A percentile compares a stretch with the other conserved stretches of the same genome.
Conservation (phyloP, 768 basidiomycete genomes). For the Boletus subcaerulescens region DNA sequence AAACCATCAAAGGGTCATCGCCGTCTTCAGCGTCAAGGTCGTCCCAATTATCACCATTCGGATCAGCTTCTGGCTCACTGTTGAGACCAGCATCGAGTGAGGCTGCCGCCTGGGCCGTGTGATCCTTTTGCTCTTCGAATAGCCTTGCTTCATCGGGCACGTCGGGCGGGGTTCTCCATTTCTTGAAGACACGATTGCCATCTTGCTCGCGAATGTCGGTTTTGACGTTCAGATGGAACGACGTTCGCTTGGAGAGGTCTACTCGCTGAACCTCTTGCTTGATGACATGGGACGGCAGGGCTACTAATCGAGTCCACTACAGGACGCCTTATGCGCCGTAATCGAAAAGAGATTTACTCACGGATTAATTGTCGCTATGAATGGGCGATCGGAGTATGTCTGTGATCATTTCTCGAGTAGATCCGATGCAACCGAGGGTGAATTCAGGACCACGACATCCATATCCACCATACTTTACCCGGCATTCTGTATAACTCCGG, state of each 20-base stretch:
- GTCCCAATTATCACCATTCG: slow-evolving; percentile 70
- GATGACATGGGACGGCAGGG: slow-evolving; percentile 23
- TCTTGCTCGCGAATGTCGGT: slow-evolving; percentile 53
- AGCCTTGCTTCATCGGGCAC: slow-evolving; percentile 42
- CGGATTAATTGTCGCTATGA: slow-evolving; percentile 4
- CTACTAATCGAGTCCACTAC: not conserved
- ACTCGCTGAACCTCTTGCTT: slow-evolving; percentile 28
- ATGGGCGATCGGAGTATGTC: slow-evolving; percentile 52
- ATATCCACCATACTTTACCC: slow-evolving; percentile 32
- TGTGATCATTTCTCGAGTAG: slow-evolving; percentile 46
- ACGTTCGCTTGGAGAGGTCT: slow-evolving; percentile 30
- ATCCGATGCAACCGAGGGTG: slow-evolving; percentile 38
- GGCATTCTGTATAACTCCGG: slow-evolving; percentile 18
- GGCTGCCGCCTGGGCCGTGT: slow-evolving; percentile 34
- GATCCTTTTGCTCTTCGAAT: slow-evolving; percentile 44
- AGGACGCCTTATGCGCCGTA: too few species aligned
- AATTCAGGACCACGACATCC: slow-evolving; percentile 45
- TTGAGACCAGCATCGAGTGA: slow-evolving; percentile 42
- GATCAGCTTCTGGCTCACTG: slow-evolving; percentile 61
- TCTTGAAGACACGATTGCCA: slow-evolving; percentile 62
- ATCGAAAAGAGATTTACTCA: not conserved
- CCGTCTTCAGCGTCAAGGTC: slow-evolving; percentile 90
- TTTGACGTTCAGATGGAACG: slow-evolving; percentile 31
- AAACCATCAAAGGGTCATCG: slow-evolving; percentile 96
- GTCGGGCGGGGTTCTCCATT: slow-evolving; percentile 71